Base-by-base conservation (phyloP, 345 rosid species). In the Murraya paniculata region DNA sequence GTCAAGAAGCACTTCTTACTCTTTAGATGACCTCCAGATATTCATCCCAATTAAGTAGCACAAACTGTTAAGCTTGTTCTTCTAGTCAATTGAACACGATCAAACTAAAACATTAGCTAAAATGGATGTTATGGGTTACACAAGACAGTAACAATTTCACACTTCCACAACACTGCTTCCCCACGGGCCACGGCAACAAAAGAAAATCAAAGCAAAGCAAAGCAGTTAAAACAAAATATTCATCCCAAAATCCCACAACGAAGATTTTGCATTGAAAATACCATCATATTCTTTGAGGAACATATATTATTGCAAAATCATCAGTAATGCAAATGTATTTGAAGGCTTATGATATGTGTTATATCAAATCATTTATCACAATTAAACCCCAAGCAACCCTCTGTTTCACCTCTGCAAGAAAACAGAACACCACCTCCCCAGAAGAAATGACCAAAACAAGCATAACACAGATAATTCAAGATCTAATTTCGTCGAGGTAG, bases 1-100 rank as follows among this genome's bases (percentile, higher is more conserved):
- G 75, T 30, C 57, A 53, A 77, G 72, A 66, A 69, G 22, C 19
- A 68, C 64, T 58, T 36, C 27, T 60, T 35, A 67, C 27, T 28
- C 36, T 61, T 68, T 50, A 7, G 21, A 27, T 25, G 65, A 66
- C 53, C 39, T n/a, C n/a, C 56, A 39, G 64, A 50, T 9, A 71
- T 19, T 30, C 22, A 48, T 61, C 64, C 61, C 35, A 39, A 73
- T 30, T 67, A 50, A 25, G 13, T 19, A 66, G 38, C 39, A 73
- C n/a, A 64, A 25, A 60, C 31, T 69, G 38, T 5, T 36, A 62
- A 60, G 45, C 58, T 28, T 38, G 30, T 50, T 28, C 35, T 25
- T 39, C 27, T 31, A 38, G 38, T 18, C 66, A 27, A 71, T 31
- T 27, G 41, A 35, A 57, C 22, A 35, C 4, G 8, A 57, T n/a